A percentile compares a stretch with the other conserved stretches of the same genome.
Evolutionary conservation across 2,329 filamentous ascomycete species (phyloP).

Genomic region (Xylaria sp.): DNA sequence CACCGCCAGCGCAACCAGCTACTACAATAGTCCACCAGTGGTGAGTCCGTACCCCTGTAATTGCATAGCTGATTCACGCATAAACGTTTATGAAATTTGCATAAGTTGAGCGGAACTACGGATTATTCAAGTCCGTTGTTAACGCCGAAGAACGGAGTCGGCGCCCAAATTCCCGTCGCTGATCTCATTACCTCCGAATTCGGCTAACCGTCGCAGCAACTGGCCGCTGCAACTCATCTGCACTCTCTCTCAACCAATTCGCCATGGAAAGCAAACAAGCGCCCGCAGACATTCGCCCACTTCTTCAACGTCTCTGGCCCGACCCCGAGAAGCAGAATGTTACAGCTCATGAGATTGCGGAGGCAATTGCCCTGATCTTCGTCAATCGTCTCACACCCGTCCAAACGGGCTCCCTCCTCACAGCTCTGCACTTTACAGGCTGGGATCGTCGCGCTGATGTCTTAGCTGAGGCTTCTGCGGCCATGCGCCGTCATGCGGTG

Average conservation of each 20-base stretch:
- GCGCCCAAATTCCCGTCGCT: too few species aligned
- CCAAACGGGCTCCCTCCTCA: conserved; percentile 81
- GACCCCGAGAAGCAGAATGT: conserved; percentile 45
- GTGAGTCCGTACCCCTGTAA: too few species aligned
- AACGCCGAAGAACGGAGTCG: too few species aligned
- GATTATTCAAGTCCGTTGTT: too few species aligned
- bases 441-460: conserved; percentile 81
- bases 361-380: conserved; percentile 88
- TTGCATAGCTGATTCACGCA: too few species aligned
- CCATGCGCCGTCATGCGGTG: conserved; percentile 77
- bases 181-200: neutral
- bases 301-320: conserved; percentile 70
- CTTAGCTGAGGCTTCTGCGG: conserved; percentile 73
- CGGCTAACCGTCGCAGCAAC: conserved; percentile 5
- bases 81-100: too few species aligned
- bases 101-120: too few species aligned
- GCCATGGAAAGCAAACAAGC: conserved; percentile 24
- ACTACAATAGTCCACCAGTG: too few species aligned
- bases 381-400: conserved; percentile 83
- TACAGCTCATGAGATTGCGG: conserved; percentile 74
- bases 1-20: too few species aligned
- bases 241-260: conserved; percentile 17
- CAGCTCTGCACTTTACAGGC: conserved; percentile 85
- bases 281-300: conserved; percentile 58
- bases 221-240: neutral